Percentiles rank a stretch among this genome's conserved stretches.
These are phyloP conservation scores for Ceratobasidium sp. DNA, from an alignment of 1,284 basidiomycete genomes.

Conservation along the genomic window DNA sequence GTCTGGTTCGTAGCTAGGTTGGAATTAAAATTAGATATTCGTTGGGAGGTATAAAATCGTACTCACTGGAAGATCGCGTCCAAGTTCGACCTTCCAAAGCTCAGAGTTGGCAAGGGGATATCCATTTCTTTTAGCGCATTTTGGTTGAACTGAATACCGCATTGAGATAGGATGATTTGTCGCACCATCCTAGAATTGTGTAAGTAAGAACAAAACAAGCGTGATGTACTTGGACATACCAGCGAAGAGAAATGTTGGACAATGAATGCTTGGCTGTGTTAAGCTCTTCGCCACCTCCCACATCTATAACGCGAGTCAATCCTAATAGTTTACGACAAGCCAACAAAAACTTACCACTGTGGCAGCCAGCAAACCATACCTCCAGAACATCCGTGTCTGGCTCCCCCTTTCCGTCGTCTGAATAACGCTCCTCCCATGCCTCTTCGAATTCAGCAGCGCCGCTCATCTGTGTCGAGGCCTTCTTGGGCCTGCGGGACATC, in stretches of 20 bases:
- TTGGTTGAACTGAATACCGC: slow-evolving; percentile 38
- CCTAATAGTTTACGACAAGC: not conserved
- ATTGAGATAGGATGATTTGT: slow-evolving; percentile 35
- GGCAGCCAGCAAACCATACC: slow-evolving; percentile 45
- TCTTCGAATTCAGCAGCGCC: slow-evolving; percentile 29
- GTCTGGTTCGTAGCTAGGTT: slow-evolving; percentile 20
- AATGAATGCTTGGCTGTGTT: slow-evolving; percentile 41
- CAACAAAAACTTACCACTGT: slow-evolving; percentile 25
- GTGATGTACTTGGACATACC: slow-evolving; percentile 11
- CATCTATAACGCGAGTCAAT: slow-evolving; percentile 37
- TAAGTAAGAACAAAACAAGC: slow-evolving; percentile 2
- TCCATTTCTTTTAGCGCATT: slow-evolving; percentile 35
- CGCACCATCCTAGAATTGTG: slow-evolving; percentile 31
- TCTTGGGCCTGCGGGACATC: not conserved
- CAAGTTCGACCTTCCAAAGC: slow-evolving; percentile 14
- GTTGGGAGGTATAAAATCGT: not conserved
- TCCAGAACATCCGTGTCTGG: slow-evolving; percentile 44
- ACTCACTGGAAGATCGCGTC: slow-evolving; percentile 15
- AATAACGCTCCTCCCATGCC: slow-evolving; percentile 8
- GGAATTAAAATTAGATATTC: not conserved
- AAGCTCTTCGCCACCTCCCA: slow-evolving; percentile 44
- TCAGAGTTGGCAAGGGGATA: slow-evolving; percentile 31
- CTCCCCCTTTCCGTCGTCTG: slow-evolving; percentile 7
- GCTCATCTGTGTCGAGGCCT: slow-evolving; percentile 25
- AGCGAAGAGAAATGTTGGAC: slow-evolving; percentile 43